phyloP scores from a whole-genome alignment of 345 rosid genomes.

The Fremontodendron californicum region DNA sequence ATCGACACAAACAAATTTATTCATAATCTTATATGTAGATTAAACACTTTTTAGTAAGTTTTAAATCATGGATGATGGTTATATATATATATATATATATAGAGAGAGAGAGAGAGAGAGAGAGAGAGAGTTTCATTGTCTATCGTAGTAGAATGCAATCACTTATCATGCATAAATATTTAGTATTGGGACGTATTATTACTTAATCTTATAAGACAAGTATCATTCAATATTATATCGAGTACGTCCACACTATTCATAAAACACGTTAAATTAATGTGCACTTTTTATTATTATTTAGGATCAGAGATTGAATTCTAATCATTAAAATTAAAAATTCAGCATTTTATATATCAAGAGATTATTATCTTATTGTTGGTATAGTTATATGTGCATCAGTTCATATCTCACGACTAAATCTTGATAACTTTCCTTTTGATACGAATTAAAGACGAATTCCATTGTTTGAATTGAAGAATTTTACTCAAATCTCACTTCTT shows the following conservation, averaged over 20 bases:
- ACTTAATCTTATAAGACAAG: background rate
- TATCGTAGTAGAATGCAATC: background rate
- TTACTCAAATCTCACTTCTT: background rate
- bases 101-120: too few relatives aligned
- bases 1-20: too few relatives aligned
- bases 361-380: too few relatives aligned
- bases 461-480: background rate
- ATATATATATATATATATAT: too few relatives aligned
- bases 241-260: background rate
- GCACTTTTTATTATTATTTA: too few relatives aligned
- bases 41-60: background rate
- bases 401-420: too few relatives aligned
- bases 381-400: too few relatives aligned
- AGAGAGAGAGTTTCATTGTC: too few relatives aligned
- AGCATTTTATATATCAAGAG: too few relatives aligned
- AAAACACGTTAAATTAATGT: background rate
- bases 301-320: too few relatives aligned
- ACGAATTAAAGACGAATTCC: background rate
- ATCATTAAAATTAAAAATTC: too few relatives aligned
- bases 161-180: too few relatives aligned
- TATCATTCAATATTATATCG: background rate
- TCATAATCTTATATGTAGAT: background rate
- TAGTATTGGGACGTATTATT: background rate
- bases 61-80: background rate
- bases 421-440: background rate